These are phyloP conservation scores for Candida ulmi DNA, from an alignment of 805 yeast species.

Conservation along the genomic window DNA sequence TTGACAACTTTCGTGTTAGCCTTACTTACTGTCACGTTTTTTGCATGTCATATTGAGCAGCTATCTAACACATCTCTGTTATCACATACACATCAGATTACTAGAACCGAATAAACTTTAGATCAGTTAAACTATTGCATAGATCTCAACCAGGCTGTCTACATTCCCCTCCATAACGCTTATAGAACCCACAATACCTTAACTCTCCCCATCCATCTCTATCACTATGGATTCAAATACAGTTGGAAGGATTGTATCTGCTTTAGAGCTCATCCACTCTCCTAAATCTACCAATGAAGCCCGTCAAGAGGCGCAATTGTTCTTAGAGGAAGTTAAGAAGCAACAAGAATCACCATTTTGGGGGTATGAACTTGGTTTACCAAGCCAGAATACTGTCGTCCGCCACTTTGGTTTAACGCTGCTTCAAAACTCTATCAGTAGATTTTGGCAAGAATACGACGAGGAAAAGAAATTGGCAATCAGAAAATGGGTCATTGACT, in stretches of 20 bases:
- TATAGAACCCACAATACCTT: too few relatives aligned
- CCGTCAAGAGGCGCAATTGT: slow-evolving; percentile 53
- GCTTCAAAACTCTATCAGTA: slow-evolving; percentile 64
- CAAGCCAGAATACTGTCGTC: slow-evolving; percentile 60
- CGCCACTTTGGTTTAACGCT: slow-evolving; percentile 88
- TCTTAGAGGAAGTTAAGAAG: slow-evolving; percentile 69
- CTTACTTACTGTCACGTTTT: too few relatives aligned
- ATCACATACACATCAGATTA: too few relatives aligned
- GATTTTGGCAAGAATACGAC: slow-evolving; percentile 49
- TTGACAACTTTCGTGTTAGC: too few relatives aligned
- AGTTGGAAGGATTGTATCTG: slow-evolving; percentile 67
- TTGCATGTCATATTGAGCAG: too few relatives aligned
- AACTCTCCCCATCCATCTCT: too few relatives aligned
- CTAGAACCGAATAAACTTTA: too few relatives aligned
- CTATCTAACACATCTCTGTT: too few relatives aligned
- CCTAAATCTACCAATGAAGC: slow-evolving; percentile 55
- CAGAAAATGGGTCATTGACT: slow-evolving; percentile 79
- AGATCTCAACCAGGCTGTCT: too few relatives aligned
- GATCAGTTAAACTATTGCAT: too few relatives aligned
- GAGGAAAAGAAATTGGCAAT: slow-evolving; percentile 58
- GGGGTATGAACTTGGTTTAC: slow-evolving; percentile 82
- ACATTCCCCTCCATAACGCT: too few relatives aligned
- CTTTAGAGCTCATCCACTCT: slow-evolving; percentile 69
- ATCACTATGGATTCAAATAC: slow-evolving; percentile 57
- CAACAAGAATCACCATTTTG: slow-evolving; percentile 84